phyloP scores from a whole-genome alignment of 1,284 basidiomycete species.

The Salmacisia buchloeana region DNA sequence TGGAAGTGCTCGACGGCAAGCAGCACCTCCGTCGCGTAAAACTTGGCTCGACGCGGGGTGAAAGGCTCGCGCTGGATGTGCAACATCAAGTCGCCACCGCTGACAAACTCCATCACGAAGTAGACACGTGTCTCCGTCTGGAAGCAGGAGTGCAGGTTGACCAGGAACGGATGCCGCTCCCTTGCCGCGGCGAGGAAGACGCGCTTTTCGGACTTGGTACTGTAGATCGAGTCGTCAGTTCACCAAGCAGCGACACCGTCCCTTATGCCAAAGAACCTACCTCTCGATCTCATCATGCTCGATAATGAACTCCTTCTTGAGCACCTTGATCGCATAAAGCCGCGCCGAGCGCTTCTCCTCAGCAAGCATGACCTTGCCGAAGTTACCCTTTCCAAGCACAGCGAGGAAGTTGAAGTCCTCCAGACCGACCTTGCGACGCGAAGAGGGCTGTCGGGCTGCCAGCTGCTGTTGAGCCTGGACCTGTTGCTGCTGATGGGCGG shows the following conservation, averaged over 20 bases:
- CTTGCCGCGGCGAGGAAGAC: constrained; percentile 93
- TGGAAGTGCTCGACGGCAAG: constrained; percentile 98
- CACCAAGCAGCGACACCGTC: background rate
- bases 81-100: constrained; percentile 72
- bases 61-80: constrained; percentile 78
- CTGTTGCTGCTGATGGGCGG: background rate
- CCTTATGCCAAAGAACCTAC: constrained; percentile 53
- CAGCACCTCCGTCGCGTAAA: constrained; percentile 94
- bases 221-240: too few relatives aligned
- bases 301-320: constrained; percentile 99
- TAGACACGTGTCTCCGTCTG: constrained; percentile 96
- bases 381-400: constrained; percentile 97
- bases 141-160: constrained; percentile 97
- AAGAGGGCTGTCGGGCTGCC: constrained; percentile 22
- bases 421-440: constrained; percentile 80
- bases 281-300: constrained; percentile 99
- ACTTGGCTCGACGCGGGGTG: constrained; percentile 80
- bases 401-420: constrained; percentile 99
- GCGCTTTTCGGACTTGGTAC: constrained; percentile 97
- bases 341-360: constrained; percentile 89
- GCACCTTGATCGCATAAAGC: constrained; percentile 96
- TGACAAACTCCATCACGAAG: constrained; percentile 72
- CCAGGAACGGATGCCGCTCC: constrained; percentile 94
- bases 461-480: background rate
- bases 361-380: constrained; percentile 99